Evolutionary conservation across 176 grass and related monocot genomes (phyloP), one percentile per base, ranked within the genome.

Genomic region (Saccharum officinarum): DNA sequence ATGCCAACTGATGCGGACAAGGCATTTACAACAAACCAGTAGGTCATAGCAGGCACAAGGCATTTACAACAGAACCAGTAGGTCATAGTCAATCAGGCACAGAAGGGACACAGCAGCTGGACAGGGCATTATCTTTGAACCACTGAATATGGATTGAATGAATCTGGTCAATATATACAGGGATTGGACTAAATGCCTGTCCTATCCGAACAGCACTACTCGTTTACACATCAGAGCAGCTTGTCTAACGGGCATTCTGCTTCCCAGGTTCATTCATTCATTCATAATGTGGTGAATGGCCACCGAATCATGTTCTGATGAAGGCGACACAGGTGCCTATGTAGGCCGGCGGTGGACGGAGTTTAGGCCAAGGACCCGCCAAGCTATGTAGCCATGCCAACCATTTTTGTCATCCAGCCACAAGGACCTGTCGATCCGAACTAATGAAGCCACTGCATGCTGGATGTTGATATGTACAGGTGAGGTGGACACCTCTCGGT

Each of bases 391-490:
- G 76, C 67, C 69, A 69, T 18, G 49, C 61, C 39, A 63, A 26
- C 69, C 85, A 80, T 81, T 41, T 25, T 1, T 25, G 3, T 69
- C 18, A 42, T 87, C 76, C 23, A 33, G 62, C 62, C 47, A 61
- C 25, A 49, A 54, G 76, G 60, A 61, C 10, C 62, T 15, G 10
- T 59, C 38, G 47, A 66, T 75, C 69, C 55, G 52, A 57, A 73
- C 78, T 76, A 78, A 72, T 63, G 62, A 76, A 87, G 76, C 69
- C 52, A 10, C n/a, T 54, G 39, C 74, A 75, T 75, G 38, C 75
- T 41, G 67, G 74, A 49, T 78, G 77, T 87, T 87, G 81, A 71
- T 87, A 94, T 94, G 57, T 92, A 94, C 92, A 94, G 70, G 71
- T 37, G 85, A 80, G 33, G 62, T 28, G 54, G 40, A 31, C 9